Base-by-base conservation (phyloP, 345 rosid genomes). In the Boechera divaricarpa region DNA sequence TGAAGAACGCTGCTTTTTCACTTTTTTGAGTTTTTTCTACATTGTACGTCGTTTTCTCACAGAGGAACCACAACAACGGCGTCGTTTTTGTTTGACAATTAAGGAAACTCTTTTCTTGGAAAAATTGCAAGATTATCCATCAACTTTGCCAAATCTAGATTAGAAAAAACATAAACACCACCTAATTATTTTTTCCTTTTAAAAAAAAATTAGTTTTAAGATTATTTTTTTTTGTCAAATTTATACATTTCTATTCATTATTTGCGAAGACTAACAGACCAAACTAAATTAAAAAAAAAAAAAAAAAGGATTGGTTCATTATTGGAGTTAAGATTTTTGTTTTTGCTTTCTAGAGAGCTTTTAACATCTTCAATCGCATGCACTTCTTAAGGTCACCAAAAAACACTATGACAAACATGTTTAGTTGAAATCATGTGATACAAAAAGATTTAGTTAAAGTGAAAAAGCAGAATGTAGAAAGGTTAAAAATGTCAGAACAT, bases 11-110 rank as follows among this genome's bases (percentile, higher is more conserved):
- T 41, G 44, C 13, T 36, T 63, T 45, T 45, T 55, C 45, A 56
- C 44, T 6, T 18, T 31, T 21, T 21, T 21, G 24, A 21, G 24
- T 21, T 21, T 12, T 13, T 53, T 47, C 65, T 35, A 15, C 28
- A 38, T 56, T 56, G 9, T 18, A 76, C 79, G 68, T 76, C 70
- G 6, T 62, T 57, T 70, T 24, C 64, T 21, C 33, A 24, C 11
- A 26, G 42, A 72, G 10, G 28, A 76, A 41, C 48, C 15, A 45
- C 41, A 0, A 3, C 0, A 10, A 57, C 75, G 80, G 1, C 52
- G 70, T 44, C 80, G 80, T 77, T 38, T 61, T 44, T 3, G 42
- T 8, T 76, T 41, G 38, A 49, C 74, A 29, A 38, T 10, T 39
- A 5, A 38, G 13, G 1, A 53, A 31, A 41, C 29, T 10, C 2